Percentiles rank a stretch among this genome's conserved stretches.
phyloP scores from a whole-genome alignment of 176 grass and related monocot species.

The Paspalum vaginatum region DNA sequence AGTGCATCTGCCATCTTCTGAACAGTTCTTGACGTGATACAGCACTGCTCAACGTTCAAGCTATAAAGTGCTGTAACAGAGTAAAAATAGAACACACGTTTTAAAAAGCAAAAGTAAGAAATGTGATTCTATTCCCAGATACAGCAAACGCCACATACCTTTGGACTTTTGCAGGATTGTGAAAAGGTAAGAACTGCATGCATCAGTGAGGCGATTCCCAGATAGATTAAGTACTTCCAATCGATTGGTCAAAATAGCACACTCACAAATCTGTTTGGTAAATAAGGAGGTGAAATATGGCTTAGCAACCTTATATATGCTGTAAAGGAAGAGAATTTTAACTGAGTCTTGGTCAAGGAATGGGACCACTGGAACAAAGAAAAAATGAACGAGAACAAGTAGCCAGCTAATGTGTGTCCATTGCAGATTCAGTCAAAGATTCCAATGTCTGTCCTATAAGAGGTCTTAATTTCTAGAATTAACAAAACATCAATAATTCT shows the following conservation, averaged over 20 bases:
- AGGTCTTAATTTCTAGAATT: slow-evolving; percentile 10
- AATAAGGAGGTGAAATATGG: slow-evolving; percentile 25
- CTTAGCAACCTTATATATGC: background rate
- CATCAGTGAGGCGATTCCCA: slow-evolving; percentile 94
- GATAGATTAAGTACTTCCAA: slow-evolving; percentile 96
- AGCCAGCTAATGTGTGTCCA: background rate
- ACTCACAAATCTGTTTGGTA: slow-evolving; percentile 85
- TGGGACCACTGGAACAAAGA: slow-evolving; percentile 1
- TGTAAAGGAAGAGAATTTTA: slow-evolving; percentile 19
- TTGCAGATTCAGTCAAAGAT: slow-evolving; percentile 6
- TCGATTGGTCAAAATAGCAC: slow-evolving; percentile 68
- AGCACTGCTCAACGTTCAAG: slow-evolving; percentile 95
- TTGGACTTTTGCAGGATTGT: slow-evolving; percentile 88
- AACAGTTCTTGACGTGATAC: slow-evolving; percentile 90
- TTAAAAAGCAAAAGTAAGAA: slow-evolving; percentile 21
- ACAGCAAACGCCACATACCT: slow-evolving; percentile 47
- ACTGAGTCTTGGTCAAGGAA: background rate
- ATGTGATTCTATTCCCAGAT: too few relatives aligned
- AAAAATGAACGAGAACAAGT: background rate
- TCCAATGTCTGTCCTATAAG: background rate
- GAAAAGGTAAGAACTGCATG: slow-evolving; percentile 92
- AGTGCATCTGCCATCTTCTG: slow-evolving; percentile 89
- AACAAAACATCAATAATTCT: background rate
- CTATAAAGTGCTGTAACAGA: slow-evolving; percentile 76
- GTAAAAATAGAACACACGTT: slow-evolving; percentile 30